Evolutionary conservation across 2,329 filamentous ascomycete genomes (phyloP).

Genomic region (Coleophoma eucalyptorum): DNA sequence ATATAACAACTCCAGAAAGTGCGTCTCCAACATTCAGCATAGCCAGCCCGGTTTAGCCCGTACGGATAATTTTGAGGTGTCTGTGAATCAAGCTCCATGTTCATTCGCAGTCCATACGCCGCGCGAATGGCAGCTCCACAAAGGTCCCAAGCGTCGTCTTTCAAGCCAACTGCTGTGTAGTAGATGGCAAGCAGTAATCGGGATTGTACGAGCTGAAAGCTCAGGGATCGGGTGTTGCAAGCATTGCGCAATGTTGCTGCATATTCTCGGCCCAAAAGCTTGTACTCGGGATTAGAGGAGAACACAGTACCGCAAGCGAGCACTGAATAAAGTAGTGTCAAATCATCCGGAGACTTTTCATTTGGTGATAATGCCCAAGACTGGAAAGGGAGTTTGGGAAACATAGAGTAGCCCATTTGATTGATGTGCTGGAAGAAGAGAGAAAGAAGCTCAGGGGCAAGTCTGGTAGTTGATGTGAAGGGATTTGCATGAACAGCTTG

Average conservation of each 20-base stretch:
- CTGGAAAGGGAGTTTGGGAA: constrained; percentile 49
- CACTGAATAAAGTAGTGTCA: constrained; percentile 57
- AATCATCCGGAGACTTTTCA: constrained; percentile 47
- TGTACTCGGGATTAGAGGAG: constrained; percentile 39
- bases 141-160: constrained; percentile 59
- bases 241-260: constrained; percentile 55
- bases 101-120: constrained; percentile 56
- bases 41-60: constrained; percentile 51
- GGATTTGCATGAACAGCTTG: constrained; percentile 40
- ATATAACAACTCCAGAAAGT: constrained; percentile 72
- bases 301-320: constrained; percentile 55
- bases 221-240: constrained; percentile 46
- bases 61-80: constrained; percentile 47
- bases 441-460: constrained; percentile 47
- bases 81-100: constrained; percentile 53
- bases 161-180: constrained; percentile 57
- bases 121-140: constrained; percentile 58
- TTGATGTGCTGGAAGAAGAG: constrained; percentile 56
- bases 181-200: constrained; percentile 65
- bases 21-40: constrained; percentile 63
- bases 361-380: constrained; percentile 45
- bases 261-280: constrained; percentile 41
- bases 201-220: constrained; percentile 63
- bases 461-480: constrained; percentile 42
- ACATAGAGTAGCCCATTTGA: constrained; percentile 49